Evolutionary conservation across 768 basidiomycete species (phyloP).

Genomic region (Termitomyces sp.): DNA sequence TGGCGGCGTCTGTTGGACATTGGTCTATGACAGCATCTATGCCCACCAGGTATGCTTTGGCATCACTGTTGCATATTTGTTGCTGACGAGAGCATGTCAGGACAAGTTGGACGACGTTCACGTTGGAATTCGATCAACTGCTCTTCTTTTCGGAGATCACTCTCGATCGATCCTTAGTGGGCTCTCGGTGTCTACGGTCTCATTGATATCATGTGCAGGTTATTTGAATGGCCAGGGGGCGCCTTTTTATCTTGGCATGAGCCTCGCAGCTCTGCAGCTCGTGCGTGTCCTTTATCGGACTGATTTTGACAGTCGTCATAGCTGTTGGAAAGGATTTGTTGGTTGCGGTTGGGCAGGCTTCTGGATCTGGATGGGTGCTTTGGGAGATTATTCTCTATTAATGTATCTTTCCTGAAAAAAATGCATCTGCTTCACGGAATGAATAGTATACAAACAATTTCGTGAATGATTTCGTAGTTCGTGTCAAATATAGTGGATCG

Average conservation of each 20-base stretch:
- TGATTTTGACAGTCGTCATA: constrained; percentile 66
- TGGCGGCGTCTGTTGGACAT: constrained; percentile 87
- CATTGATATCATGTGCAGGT: constrained; percentile 74
- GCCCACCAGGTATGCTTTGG: constrained; percentile 78
- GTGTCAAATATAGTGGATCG: background rate
- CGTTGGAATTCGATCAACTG: constrained; percentile 90
- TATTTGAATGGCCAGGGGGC: constrained; percentile 70
- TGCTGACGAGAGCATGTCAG: constrained; percentile 30
- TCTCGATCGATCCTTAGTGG: constrained; percentile 71
- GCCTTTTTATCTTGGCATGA: constrained; percentile 76
- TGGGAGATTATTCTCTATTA: constrained; percentile 56
- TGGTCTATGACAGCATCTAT: constrained; percentile 97
- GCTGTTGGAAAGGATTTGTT: constrained; percentile 89
- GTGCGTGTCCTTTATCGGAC: constrained; percentile 70
- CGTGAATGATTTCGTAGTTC: background rate
- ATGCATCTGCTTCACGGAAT: background rate
- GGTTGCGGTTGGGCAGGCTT: constrained; percentile 87
- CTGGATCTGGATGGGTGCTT: constrained; percentile 79
- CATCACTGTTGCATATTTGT: background rate
- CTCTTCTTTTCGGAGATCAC: constrained; percentile 78
- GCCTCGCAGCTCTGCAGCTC: constrained; percentile 70
- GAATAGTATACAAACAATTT: background rate
- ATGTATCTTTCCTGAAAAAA: constrained; percentile 15
- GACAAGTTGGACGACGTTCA: constrained; percentile 89
- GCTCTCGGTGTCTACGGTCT: constrained; percentile 70